phyloP scores from a whole-genome alignment of 805 yeast genomes.

The Kazachstania taianensis region DNA sequence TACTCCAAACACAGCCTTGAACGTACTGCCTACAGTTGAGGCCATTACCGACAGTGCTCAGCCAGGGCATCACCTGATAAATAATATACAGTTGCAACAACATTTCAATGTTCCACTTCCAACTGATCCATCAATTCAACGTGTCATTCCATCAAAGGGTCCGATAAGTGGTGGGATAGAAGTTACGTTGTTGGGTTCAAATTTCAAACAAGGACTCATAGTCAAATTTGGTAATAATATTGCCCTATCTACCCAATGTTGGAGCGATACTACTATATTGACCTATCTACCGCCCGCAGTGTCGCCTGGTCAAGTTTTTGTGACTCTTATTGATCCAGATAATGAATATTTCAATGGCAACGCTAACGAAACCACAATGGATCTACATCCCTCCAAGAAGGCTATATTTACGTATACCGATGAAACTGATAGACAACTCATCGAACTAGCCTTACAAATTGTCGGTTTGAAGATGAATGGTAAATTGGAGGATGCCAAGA shows the following conservation, averaged over 20 bases:
- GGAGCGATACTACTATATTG: slow-evolving; percentile 91
- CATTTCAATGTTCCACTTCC: too few relatives aligned
- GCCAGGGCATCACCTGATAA: too few relatives aligned
- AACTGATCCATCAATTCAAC: slow-evolving; percentile 57
- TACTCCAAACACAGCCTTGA: too few relatives aligned
- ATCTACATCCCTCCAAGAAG: slow-evolving; percentile 21
- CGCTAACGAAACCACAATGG: slow-evolving; percentile 1
- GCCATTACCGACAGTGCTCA: too few relatives aligned
- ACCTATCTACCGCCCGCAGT: slow-evolving; percentile 89
- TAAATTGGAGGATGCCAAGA: slow-evolving; percentile 84
- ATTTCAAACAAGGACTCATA: slow-evolving; percentile 70
- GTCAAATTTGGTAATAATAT: slow-evolving; percentile 80
- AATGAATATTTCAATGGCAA: slow-evolving; percentile 1
- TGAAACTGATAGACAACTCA: slow-evolving; percentile 89
- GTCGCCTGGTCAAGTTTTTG: slow-evolving; percentile 84
- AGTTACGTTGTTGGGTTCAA: slow-evolving; percentile 78
- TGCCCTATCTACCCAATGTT: slow-evolving; percentile 82
- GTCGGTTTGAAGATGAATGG: slow-evolving; percentile 97
- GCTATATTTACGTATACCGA: slow-evolving; percentile 79
- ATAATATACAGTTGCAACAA: too few relatives aligned
- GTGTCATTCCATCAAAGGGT: slow-evolving; percentile 92
- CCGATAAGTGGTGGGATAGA: slow-evolving; percentile 95
- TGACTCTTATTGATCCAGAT: slow-evolving; percentile 55
- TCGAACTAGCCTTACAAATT: slow-evolving; percentile 90
- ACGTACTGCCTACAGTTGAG: too few relatives aligned